Evolutionary conservation across 768 basidiomycete genomes (phyloP), one percentile per base, ranked within the genome.

Genomic region (Termitomyces sp.): DNA sequence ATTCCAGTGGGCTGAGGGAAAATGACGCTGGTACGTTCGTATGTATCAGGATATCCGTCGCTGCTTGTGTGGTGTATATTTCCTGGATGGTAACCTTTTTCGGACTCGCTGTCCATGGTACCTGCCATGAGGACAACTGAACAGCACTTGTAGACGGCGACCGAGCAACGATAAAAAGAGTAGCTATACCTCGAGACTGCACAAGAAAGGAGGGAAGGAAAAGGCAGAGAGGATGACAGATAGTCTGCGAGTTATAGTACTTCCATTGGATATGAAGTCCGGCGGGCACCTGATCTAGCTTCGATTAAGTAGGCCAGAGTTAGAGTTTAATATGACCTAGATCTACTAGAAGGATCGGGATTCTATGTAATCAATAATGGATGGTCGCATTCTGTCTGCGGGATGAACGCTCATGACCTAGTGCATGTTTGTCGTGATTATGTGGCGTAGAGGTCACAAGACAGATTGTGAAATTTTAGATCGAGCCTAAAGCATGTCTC

Each of bases 1-100:
- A 78, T 50, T 36, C 83, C 83, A 8, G 63, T 72, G 2, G 73
- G 80, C 56, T 43, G 62, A 30, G 57, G 47, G 16, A 58, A 58
- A 16, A 62, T 50, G 48, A 26, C 40, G 26, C 13, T 40, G 20
- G 24, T 24, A 32, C 51, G 61, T 28, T 66, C 70, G 63, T 63
- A 56, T 32, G 6, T 35, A 24, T 54, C 30, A 53, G 44, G 68
- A 53, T 63, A 65, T 30, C 58, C 56, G 13, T 69, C 68, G 52
- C 61, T 66, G 62, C 62, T 64, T 47, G 60, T 63, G 53, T 63
- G 66, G 22, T 56, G 58, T 46, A 42, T 22, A 28, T 58, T 58
- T 33, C 44, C 50, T 16, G 38, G 13, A 35, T 56, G 40, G 20
- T 66, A 65, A 30, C 58, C 65, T 53, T 66, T 66, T 53, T 69